Evolutionary conservation across 164 flowering plant genomes (phyloP), one percentile per base, ranked within the genome.

Genomic region (Tinospora cordifolia): DNA sequence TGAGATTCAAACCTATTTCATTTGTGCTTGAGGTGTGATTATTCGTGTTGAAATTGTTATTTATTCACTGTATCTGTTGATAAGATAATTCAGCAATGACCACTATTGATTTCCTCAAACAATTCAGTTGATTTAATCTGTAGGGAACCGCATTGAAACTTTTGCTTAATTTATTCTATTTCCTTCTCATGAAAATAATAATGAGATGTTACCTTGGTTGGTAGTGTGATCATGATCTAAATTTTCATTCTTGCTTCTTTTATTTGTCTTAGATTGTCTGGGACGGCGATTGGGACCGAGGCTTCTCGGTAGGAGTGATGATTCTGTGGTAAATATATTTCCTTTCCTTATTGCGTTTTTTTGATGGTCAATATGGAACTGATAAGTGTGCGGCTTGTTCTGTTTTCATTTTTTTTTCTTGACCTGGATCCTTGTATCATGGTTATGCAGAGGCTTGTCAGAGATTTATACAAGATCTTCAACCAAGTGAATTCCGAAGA

Each of bases 271-370:
- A 94, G 99, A 84, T 89, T 94, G 99, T 86, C 79, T 89, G 75
- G 97, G 99, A 39, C 86, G 99, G 76, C 87, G 96, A 40, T 81
- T 84, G 78, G 99, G 99, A 73, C 98, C 99, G 13, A 85, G 83
- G 79, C 74, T 92, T 82, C 93, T 94, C 74, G 91, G 96, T 62
- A 80, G 94, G 74, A 83, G 78, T 71, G 96, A 90, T 83, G 88
- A 85, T 88, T 87, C 97, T 74, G 85, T 79, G 87, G 99, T 94
- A 81, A 87, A 65, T 66, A 46, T 70, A 19, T 67, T 54, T 64
- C 25, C 3, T 46, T 49, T 8, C 25, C 1, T 22, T 69, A 22
- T 22, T 57, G 15, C 44, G 8, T 58, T 22, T 26, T 10, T 88
- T 72, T 74, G 86, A 72, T 66, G 91, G 87, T 73, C 30, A 21